Conservation (phyloP, 352 stramenopile species). For the Pythium volutum region DNA sequence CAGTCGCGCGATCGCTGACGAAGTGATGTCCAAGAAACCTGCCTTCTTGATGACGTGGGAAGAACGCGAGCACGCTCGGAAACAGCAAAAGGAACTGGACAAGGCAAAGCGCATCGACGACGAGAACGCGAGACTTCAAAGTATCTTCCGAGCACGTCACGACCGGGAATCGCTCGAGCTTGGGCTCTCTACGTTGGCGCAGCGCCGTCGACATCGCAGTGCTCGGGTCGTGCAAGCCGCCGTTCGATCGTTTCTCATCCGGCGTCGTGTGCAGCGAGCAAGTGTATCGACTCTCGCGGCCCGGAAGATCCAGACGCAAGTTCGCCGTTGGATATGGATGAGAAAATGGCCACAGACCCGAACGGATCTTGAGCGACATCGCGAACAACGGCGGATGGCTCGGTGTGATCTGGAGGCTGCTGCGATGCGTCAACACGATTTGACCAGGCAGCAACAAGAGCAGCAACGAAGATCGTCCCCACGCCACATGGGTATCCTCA, state of each 20-base stretch:
- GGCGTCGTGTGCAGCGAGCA: not conserved
- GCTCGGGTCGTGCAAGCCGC: conserved; percentile 31
- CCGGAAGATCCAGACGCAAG: conserved; percentile 30
- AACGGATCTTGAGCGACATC: conserved; percentile 14
- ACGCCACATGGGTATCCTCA: not conserved
- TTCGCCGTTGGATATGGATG: conserved; percentile 28
- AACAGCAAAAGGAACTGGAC: conserved; percentile 52
- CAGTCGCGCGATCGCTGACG: not conserved
- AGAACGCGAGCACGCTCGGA: conserved; percentile 56
- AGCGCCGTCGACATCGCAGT: conserved; percentile 22
- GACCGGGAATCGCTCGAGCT: conserved; percentile 18
- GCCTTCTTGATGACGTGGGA: conserved; percentile 71
- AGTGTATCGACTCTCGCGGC: conserved; percentile 11
- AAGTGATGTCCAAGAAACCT: conserved; percentile 43
- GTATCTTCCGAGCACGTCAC: conserved; percentile 33
- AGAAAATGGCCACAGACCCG: conserved; percentile 25
- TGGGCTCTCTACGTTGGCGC: conserved; percentile 14
- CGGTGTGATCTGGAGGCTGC: conserved; percentile 35
- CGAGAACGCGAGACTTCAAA: conserved; percentile 51
- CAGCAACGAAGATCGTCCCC: not conserved
- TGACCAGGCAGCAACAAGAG: not conserved
- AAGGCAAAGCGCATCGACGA: conserved; percentile 60
- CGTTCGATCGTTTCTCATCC: conserved; percentile 19
- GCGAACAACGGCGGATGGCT: conserved; percentile 32
- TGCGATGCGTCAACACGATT: not conserved